phyloP scores from a whole-genome alignment of 176 grass and related monocot species.

The Musa acuminata region DNA sequence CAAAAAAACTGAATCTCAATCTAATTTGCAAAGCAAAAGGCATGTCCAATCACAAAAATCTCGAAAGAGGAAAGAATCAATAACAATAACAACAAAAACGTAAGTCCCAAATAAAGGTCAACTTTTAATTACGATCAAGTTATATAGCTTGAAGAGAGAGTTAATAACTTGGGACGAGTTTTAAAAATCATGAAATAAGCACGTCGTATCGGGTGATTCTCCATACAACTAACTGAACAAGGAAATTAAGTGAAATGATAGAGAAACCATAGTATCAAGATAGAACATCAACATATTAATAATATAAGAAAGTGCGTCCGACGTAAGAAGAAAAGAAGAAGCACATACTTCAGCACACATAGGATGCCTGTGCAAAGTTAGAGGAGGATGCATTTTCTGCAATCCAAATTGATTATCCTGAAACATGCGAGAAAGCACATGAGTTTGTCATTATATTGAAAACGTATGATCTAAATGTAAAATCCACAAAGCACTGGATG shows the following conservation, averaged over 20 bases:
- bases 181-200: too few relatives aligned
- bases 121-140: neutral
- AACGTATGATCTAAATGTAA: neutral
- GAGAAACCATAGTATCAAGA: neutral
- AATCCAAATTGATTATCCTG: constrained; percentile 18
- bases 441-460: neutral
- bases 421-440: constrained; percentile 8
- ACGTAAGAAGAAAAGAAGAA: neutral
- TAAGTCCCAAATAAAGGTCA: neutral
- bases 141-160: neutral
- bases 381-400: constrained; percentile 71
- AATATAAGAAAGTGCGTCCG: neutral
- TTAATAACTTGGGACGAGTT: neutral
- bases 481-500: neutral
- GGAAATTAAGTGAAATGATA: neutral
- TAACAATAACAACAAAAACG: too few relatives aligned
- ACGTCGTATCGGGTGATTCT: too few relatives aligned
- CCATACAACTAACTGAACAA: too few relatives aligned
- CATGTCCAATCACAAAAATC: neutral
- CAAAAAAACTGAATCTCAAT: neutral
- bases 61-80: neutral
- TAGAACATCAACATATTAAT: neutral
- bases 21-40: neutral
- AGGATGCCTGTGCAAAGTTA: constrained; percentile 76
- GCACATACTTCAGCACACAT: constrained; percentile 81